Evolutionary conservation across 208 protist genomes (phyloP), one percentile per base, ranked within the genome.

Genomic region (Acanthamoeba culbertsoni): DNA sequence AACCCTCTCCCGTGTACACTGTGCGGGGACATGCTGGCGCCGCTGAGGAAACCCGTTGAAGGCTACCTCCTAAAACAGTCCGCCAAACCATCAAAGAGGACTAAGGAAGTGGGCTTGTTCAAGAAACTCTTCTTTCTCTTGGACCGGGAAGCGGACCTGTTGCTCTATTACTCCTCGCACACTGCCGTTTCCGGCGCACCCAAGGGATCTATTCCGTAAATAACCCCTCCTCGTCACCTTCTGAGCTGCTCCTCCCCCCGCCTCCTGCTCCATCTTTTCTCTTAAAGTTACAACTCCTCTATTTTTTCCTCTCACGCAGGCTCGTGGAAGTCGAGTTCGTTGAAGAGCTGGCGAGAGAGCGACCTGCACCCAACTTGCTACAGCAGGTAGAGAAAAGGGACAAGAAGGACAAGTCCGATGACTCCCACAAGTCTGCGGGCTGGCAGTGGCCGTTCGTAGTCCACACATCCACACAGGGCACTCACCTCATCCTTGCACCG

Each of bases 391-490:
- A 43, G 68, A 23, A 31, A 42, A 43, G 31, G 68, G 68, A 79
- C 68, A 79, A 79, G 40, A 51, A 79, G 68, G 68, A 79, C 68
- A 43, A 51, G 40, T 79, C 68, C 40, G 31, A 33, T 33, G 62
- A 37, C 20, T 14, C 57, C 26, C 1, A 20, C 62, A 5, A 37
- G 31, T n/a, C 18, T 8, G 18, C 23, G 1, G 68, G 28, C 68
- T 79, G 68, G 68, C 68, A 79, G 68, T 79, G 68, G 68, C 68
- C 68, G 18, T 79, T 79, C n/a, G 68, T 79, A 33, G 48, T 79
- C 40, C 68, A 79, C 68, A 79, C 68, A 33, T 23, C 33, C 20
- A 51, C 26, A 14, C 68, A 48, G 37, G 68, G 68, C 23, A 79
- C 68, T 10, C 68, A 79, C 68, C 68, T 79, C 68, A 51, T 79